A percentile compares a stretch with the other conserved stretches of the same genome.
These are phyloP conservation scores for Pelargonium cotyledonis DNA, from an alignment of 441 rosid genomes.

Conservation along the genomic window DNA sequence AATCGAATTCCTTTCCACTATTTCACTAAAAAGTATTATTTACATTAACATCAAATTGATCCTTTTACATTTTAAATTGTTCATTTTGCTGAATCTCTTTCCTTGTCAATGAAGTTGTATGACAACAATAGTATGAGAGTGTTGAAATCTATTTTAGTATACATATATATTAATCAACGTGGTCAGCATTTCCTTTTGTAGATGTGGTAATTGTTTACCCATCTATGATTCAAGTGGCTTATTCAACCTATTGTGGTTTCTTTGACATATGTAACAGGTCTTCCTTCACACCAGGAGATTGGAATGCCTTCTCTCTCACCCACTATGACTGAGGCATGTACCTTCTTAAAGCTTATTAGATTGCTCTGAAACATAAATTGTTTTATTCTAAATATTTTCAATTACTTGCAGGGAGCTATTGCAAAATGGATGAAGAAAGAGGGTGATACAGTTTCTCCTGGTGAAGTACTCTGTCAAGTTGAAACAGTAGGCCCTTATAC, in stretches of 20 bases:
- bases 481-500: slow-evolving; percentile 63
- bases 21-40: too few species aligned
- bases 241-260: slow-evolving; percentile 16
- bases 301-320: slow-evolving; percentile 99
- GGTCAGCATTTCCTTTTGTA: too few species aligned
- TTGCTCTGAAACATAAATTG: slow-evolving; percentile 8
- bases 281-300: slow-evolving; percentile 91
- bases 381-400: slow-evolving; percentile 19
- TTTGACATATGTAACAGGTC: slow-evolving; percentile 45
- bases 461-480: slow-evolving; percentile 98
- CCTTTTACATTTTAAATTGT: too few species aligned
- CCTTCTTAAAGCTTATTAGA: slow-evolving; percentile 16
- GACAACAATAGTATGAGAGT: too few species aligned
- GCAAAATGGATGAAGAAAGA: slow-evolving; percentile 97
- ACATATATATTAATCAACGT: too few species aligned
- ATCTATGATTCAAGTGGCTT: not conserved
- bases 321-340: slow-evolving; percentile 84
- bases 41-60: too few species aligned
- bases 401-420: slow-evolving; percentile 68
- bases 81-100: too few species aligned
- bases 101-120: too few species aligned
- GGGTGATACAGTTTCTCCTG: slow-evolving; percentile 82
- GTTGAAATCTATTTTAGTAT: too few species aligned
- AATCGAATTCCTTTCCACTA: too few species aligned
- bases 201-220: too few species aligned